phyloP scores from a whole-genome alignment of 495 filamentous ascomycete species.

The Podospora conica region DNA sequence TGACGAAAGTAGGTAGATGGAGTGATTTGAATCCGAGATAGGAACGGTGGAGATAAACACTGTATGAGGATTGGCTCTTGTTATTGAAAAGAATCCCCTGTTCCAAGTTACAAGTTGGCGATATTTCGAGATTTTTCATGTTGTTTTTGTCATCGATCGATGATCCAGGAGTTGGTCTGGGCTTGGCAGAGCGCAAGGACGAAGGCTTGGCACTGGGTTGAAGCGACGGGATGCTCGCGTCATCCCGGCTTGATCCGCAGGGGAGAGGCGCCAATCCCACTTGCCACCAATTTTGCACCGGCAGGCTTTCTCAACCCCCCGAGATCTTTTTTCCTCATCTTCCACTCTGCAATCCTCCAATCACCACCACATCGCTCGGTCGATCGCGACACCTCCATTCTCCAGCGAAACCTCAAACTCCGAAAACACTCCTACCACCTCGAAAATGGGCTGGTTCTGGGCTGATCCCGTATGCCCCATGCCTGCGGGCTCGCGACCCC shows the following conservation, averaged over 20 bases:
- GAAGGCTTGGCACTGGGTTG: slow-evolving; percentile 1
- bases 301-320: background rate
- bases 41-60: background rate
- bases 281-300: background rate
- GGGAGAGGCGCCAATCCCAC: background rate
- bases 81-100: too few species aligned
- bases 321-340: slow-evolving; percentile 15
- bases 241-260: slow-evolving; percentile 12
- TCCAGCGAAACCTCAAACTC: background rate
- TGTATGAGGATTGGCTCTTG: too few species aligned
- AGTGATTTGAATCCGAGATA: background rate
- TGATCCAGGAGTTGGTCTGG: background rate
- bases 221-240: slow-evolving; percentile 7
- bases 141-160: background rate
- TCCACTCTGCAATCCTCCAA: background rate
- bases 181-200: background rate
- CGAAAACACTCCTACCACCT: background rate
- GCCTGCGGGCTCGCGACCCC: slow-evolving; percentile 14
- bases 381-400: background rate
- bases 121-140: background rate
- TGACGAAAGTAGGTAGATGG: background rate
- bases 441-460: slow-evolving; percentile 96
- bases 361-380: background rate
- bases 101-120: background rate
- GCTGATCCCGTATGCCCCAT: slow-evolving; percentile 55